Evolutionary conservation across 352 stramenopile genomes (phyloP).

Genomic region (Pythium phragmiticola): DNA sequence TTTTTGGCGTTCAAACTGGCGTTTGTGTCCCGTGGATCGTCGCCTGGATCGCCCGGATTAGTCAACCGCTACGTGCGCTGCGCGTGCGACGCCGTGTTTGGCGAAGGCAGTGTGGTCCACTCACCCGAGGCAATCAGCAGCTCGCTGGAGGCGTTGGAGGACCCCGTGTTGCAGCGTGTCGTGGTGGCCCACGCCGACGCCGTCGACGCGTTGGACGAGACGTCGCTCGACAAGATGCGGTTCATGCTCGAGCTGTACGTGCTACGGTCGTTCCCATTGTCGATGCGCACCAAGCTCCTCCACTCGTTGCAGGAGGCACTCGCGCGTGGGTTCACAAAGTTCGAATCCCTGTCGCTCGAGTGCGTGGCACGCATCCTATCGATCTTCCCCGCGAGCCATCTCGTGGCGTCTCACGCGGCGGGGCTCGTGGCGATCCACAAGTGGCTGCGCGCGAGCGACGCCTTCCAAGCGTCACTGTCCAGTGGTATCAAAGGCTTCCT

Average conservation of each 20-base stretch:
- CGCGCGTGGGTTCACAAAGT: slow-evolving; percentile 51
- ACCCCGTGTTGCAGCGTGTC: slow-evolving; percentile 21
- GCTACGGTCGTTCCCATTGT: slow-evolving; percentile 71
- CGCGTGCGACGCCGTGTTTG: slow-evolving; percentile 50
- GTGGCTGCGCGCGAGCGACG: slow-evolving; percentile 17
- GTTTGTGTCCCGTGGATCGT: slow-evolving; percentile 2
- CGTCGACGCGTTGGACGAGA: slow-evolving; percentile 27
- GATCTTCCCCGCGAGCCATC: slow-evolving; percentile 46
- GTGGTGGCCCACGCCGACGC: background rate
- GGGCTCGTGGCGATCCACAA: slow-evolving; percentile 19
- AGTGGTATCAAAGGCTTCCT: slow-evolving; percentile 11
- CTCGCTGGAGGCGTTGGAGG: slow-evolving; percentile 61
- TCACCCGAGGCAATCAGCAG: slow-evolving; percentile 72
- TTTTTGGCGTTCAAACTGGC: slow-evolving; percentile 22
- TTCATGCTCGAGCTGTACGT: slow-evolving; percentile 77
- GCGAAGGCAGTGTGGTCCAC: slow-evolving; percentile 41
- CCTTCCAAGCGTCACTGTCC: slow-evolving; percentile 8
- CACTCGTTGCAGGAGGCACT: slow-evolving; percentile 46
- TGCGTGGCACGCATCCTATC: slow-evolving; percentile 44
- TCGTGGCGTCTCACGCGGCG: slow-evolving; percentile 32
- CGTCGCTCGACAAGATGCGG: slow-evolving; percentile 48
- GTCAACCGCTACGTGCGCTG: slow-evolving; percentile 31
- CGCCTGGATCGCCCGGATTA: slow-evolving; percentile 12
- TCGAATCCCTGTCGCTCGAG: slow-evolving; percentile 34
- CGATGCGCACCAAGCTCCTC: slow-evolving; percentile 55